A percentile compares a stretch with the other conserved stretches of the same genome.
Evolutionary conservation across 139 green algal species (phyloP).

Genomic region (Ettlia oleoabundans): DNA sequence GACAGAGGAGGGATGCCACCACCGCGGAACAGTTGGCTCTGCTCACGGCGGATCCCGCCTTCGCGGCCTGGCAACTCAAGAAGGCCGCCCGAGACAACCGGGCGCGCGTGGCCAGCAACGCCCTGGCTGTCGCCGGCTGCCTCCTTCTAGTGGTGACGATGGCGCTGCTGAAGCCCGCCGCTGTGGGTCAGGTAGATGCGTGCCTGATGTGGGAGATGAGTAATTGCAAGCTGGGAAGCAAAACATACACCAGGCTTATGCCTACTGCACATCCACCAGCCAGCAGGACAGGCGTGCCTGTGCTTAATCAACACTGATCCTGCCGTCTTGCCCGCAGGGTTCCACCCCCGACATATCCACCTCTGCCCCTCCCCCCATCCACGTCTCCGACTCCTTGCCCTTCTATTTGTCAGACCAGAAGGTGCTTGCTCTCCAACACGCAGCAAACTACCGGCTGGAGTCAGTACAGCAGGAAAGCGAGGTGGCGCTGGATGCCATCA

Average conservation of each 20-base stretch:
- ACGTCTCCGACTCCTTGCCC: too few species aligned
- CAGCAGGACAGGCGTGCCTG: too few species aligned
- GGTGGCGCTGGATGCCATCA: slow-evolving; percentile 40
- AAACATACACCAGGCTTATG: too few species aligned
- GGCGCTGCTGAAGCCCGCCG: slow-evolving; percentile 2
- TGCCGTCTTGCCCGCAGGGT: too few species aligned
- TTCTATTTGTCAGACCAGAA: too few species aligned
- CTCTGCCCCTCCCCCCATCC: too few species aligned
- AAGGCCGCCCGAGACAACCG: slow-evolving; percentile 9
- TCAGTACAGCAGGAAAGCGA: slow-evolving; percentile 68
- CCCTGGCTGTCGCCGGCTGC: slow-evolving; percentile 72
- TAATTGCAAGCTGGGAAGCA: too few species aligned
- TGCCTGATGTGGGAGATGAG: slow-evolving; percentile 66
- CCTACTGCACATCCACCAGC: too few species aligned
- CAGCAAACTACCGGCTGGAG: not conserved
- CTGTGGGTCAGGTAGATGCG: not conserved
- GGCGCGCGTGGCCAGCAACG: slow-evolving; percentile 52
- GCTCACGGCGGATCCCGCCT: slow-evolving; percentile 18
- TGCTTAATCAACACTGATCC: too few species aligned
- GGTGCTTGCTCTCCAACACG: too few species aligned
- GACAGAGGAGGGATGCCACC: not conserved
- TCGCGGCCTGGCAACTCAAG: slow-evolving; percentile 3
- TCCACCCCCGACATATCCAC: too few species aligned
- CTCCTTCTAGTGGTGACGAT: slow-evolving; percentile 53
- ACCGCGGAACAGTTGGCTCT: slow-evolving; percentile 18